phyloP scores from a whole-genome alignment of 495 filamentous ascomycete genomes.

The Xylaria longipes region DNA sequence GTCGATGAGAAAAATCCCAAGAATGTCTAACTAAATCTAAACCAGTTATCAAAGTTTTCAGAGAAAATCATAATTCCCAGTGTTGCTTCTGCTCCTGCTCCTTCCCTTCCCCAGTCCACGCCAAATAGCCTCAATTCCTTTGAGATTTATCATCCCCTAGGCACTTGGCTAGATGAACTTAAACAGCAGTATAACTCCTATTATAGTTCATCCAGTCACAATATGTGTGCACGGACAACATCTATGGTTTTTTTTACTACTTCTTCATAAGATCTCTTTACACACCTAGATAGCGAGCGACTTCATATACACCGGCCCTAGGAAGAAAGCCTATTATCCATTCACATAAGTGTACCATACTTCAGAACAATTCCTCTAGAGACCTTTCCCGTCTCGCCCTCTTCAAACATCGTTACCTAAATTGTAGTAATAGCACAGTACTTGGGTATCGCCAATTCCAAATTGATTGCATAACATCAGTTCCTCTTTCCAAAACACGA shows the following conservation, averaged over 20 bases:
- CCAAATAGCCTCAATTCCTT: background rate
- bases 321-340: background rate
- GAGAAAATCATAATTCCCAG: background rate
- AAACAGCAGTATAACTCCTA: background rate
- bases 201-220: background rate
- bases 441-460: constrained; percentile 13
- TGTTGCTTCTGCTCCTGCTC: background rate
- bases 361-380: background rate
- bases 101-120: background rate
- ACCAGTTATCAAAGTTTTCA: background rate
- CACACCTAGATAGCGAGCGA: constrained; percentile 17
- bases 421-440: background rate
- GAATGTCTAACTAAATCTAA: background rate
- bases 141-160: background rate
- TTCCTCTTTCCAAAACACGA: background rate
- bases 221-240: background rate
- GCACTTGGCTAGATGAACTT: background rate
- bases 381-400: background rate
- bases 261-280: constrained; percentile 3
- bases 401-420: background rate
- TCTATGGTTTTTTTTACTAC: background rate
- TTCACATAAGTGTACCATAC: background rate
- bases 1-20: background rate
- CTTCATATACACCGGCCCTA: background rate
- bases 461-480: constrained; percentile 12